Percentiles rank a stretch among this genome's conserved stretches.
Evolutionary conservation across 345 rosid genomes (phyloP).

Genomic region (Eucalyptus microcorys): DNA sequence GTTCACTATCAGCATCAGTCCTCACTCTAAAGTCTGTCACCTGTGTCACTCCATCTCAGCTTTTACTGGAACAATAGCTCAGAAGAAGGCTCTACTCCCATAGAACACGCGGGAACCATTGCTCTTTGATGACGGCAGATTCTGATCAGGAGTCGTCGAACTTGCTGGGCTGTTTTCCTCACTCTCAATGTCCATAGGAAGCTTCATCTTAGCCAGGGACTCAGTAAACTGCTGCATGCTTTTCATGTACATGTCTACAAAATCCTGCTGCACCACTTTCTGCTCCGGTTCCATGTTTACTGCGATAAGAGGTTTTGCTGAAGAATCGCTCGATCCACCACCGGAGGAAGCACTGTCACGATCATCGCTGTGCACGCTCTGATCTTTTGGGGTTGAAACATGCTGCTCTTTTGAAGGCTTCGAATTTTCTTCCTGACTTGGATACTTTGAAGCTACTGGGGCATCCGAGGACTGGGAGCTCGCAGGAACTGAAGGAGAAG

Average conservation of each 20-base stretch:
- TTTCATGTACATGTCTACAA: conserved; percentile 97
- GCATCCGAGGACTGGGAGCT: conserved; percentile 49
- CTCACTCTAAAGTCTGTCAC: conserved; percentile 58
- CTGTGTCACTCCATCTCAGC: conserved; percentile 33
- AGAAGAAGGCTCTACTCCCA: conserved; percentile 97
- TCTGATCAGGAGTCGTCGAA: conserved; percentile 80
- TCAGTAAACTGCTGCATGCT: conserved; percentile 99
- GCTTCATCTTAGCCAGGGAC: conserved; percentile 98
- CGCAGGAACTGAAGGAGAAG: conserved; percentile 56
- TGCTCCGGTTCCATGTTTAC: conserved; percentile 65
- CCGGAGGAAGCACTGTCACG: conserved; percentile 39
- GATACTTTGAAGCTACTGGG: not conserved
- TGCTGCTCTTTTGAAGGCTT: conserved; percentile 33
- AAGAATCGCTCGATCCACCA: conserved; percentile 20
- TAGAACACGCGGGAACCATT: conserved; percentile 88
- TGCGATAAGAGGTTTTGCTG: conserved; percentile 32
- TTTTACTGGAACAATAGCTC: conserved; percentile 12
- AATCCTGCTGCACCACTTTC: conserved; percentile 84
- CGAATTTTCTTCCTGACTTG: conserved; percentile 8
- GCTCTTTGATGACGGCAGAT: conserved; percentile 49
- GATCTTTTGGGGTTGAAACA: conserved; percentile 26
- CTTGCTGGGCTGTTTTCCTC: conserved; percentile 68
- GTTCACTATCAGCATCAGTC: conserved; percentile 64
- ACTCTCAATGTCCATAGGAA: conserved; percentile 73
- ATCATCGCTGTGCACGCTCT: conserved; percentile 19